Evolutionary conservation across 1,284 basidiomycete genomes (phyloP).

Genomic region (Trichosporon sp.): DNA sequence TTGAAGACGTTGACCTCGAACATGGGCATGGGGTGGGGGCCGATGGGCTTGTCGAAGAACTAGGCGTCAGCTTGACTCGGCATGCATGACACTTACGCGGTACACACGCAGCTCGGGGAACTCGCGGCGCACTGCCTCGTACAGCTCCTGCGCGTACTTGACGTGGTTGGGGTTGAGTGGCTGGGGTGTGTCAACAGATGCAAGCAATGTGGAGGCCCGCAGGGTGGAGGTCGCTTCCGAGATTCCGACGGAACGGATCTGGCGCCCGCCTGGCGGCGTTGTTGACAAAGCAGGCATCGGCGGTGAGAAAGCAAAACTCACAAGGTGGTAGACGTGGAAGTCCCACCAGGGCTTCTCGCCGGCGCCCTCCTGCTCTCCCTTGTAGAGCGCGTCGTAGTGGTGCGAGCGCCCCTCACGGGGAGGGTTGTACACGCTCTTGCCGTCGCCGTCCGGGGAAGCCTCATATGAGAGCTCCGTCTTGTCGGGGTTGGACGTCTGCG

Average conservation of each 20-base stretch:
- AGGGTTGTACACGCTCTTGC: constrained; percentile 55
- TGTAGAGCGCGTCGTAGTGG: constrained; percentile 21
- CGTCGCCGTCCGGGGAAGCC: constrained; percentile 54
- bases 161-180: constrained; percentile 22
- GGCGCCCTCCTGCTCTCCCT: not conserved
- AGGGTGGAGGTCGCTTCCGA: not conserved
- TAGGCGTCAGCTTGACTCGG: not conserved
- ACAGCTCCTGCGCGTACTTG: constrained; percentile 21
- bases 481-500: constrained; percentile 1
- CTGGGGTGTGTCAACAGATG: constrained; percentile 42
- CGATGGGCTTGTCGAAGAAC: constrained; percentile 22
- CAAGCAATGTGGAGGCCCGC: not conserved
- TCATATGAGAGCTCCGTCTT: constrained; percentile 50
- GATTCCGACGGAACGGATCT: not conserved
- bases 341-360: constrained; percentile 21
- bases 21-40: constrained; percentile 57
- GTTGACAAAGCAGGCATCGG: not conserved
- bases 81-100: constrained; percentile 12
- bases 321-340: constrained; percentile 25
- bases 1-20: constrained; percentile 66
- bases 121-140: constrained; percentile 23
- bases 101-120: constrained; percentile 24
- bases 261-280: not conserved
- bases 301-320: not conserved
- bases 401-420: constrained; percentile 22